Evolutionary conservation across 306 rosid genomes (phyloP).

Genomic region (Cucumis melo): DNA sequence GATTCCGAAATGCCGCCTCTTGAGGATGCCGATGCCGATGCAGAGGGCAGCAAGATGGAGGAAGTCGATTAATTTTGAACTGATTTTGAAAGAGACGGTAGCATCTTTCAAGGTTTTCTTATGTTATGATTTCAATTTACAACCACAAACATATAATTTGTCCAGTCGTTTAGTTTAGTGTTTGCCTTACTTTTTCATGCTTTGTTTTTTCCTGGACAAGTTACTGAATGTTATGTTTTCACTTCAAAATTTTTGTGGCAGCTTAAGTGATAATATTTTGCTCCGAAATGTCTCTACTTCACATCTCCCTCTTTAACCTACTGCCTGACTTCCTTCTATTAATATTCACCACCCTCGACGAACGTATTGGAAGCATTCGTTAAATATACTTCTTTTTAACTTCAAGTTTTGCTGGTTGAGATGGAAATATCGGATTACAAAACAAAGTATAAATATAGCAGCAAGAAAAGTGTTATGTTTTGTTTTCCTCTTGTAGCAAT

Average conservation of each 20-base stretch:
- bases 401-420: too few relatives aligned
- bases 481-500: too few relatives aligned
- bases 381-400: too few relatives aligned
- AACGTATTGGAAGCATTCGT: too few relatives aligned
- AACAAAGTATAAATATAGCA: too few relatives aligned
- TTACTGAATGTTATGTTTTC: neutral
- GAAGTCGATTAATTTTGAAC: slow-evolving; percentile 53
- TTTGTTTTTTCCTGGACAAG: neutral
- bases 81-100: neutral
- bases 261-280: neutral
- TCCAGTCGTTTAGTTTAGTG: neutral
- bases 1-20: slow-evolving; percentile 88
- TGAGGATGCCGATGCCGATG: slow-evolving; percentile 73
- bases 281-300: neutral
- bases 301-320: too few relatives aligned
- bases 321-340: too few relatives aligned
- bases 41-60: slow-evolving; percentile 93
- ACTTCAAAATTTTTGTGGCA: neutral
- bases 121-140: neutral
- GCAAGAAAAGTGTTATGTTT: too few relatives aligned
- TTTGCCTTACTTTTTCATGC: neutral
- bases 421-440: too few relatives aligned
- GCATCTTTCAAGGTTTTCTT: neutral
- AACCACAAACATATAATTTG: neutral
- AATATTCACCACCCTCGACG: too few relatives aligned